Evolutionary conservation across 768 basidiomycete genomes (phyloP), one percentile per base, ranked within the genome.

Genomic region (Tricholoma furcatifolium): DNA sequence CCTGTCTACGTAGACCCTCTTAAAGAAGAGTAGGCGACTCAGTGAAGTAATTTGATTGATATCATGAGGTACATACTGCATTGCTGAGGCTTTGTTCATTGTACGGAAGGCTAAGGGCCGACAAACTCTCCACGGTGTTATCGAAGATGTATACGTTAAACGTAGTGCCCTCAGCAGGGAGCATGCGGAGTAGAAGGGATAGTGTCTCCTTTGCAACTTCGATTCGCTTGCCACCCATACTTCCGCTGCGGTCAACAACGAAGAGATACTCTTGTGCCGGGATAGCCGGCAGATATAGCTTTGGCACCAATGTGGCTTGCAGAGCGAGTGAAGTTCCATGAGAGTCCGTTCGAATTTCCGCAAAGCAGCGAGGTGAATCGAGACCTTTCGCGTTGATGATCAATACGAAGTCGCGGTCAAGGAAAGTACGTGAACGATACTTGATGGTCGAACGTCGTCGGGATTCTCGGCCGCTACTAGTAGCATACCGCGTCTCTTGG

Each of bases 71-170:
- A 65, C 76, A 67, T 60, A 73, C 77, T 40, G 80, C 80, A 30
- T 58, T 38, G 1, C 36, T 38, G 56, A 83, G 53, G 9, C 64
- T 64, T 0, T 5, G 60, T 48, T 71, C 57, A 51, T 65, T 54
- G 45, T 78, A 79, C 0, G 11, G 17, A 20, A 53, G 54, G 47
- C 78, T 76, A 0, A 20, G 39, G 0, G 34, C 20, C 77, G 77
- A 82, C 3, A 82, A 57, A 7, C 60, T 41, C 4, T 52, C 54
- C 5, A 62, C 62, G 0, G 10, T 0, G 9, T 1, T 43, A 0
- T 80, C 82, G 58, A 86, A 87, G 48, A 76, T 77, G 49, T 81
- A 71, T n/a, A 87, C 70, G 47, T 87, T 87, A 70, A 87, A 82
- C 0, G 46, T 58, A 0, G 81, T 77, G 3, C 68, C 68, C 0